Evolutionary conservation across 805 yeast genomes (phyloP).

Genomic region (Candida endomychidarum): DNA sequence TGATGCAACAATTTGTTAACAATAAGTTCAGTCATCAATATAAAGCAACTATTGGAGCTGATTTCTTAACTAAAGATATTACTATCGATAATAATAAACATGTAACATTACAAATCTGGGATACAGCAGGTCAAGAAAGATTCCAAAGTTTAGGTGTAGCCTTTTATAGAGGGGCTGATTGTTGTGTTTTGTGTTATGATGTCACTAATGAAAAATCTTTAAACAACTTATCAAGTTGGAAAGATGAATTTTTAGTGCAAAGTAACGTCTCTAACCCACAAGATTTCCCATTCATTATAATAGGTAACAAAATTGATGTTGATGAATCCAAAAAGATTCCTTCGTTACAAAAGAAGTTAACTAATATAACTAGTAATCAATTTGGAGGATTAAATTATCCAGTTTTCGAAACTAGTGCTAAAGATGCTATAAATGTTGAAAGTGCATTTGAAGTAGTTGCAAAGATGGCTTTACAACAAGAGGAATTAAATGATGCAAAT

Average conservation of each 20-base stretch:
- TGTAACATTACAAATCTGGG: constrained; percentile 91
- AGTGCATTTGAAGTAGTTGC: constrained; percentile 96
- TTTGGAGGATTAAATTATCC: constrained; percentile 71
- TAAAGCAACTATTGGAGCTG: constrained; percentile 98
- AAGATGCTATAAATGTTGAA: constrained; percentile 92
- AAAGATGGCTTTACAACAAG: constrained; percentile 92
- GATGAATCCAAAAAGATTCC: constrained; percentile 86
- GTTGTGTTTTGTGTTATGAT: constrained; percentile 94
- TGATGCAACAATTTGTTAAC: constrained; percentile 96
- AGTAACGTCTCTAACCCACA: constrained; percentile 93
- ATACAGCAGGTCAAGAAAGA: constrained; percentile 98
- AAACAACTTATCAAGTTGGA: constrained; percentile 87
- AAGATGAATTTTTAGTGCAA: constrained; percentile 92
- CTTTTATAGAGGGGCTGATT: constrained; percentile 96
- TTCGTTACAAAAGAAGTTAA: constrained; percentile 51
- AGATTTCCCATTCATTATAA: constrained; percentile 90
- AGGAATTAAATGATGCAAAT: constrained; percentile 83
- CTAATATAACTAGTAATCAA: constrained; percentile 43
- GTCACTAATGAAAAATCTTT: constrained; percentile 93
- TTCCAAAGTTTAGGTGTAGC: constrained; percentile 97
- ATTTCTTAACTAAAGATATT: constrained; percentile 89
- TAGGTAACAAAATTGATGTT: constrained; percentile 93
- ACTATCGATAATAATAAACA: constrained; percentile 73
- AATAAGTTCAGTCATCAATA: constrained; percentile 93
- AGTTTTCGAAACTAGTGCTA: constrained; percentile 95